Conservation (phyloP, 2,329 filamentous ascomycete genomes). For the Pyrenochaeta sp. region DNA sequence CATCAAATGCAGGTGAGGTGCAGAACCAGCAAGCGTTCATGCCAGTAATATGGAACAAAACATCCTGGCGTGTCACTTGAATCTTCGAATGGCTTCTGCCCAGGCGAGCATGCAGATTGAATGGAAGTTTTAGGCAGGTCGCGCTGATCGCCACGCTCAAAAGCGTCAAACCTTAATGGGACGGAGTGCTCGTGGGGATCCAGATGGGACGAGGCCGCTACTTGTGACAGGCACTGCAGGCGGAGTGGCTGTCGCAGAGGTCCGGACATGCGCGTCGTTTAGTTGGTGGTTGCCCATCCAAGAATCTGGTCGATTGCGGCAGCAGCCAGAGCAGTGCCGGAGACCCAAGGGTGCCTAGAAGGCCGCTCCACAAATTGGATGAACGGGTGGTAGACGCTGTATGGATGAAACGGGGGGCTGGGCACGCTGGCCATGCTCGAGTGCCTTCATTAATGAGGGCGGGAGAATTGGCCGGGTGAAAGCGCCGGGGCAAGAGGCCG, state of each 20-base stretch:
- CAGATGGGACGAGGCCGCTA: too few species aligned
- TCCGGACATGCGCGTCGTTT: constrained; percentile 11
- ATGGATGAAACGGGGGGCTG: constrained; percentile 28
- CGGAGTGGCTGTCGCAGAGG: constrained; percentile 12
- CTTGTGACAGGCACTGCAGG: constrained; percentile 6
- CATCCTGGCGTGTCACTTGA: constrained; percentile 12
- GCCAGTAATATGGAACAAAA: constrained; percentile 27
- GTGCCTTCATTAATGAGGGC: constrained; percentile 27
- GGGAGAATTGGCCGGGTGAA: constrained; percentile 42
- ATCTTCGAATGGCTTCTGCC: constrained; percentile 10
- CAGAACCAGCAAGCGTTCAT: constrained; percentile 14
- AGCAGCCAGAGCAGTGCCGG: constrained; percentile 9
- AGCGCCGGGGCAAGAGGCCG: constrained; percentile 19
- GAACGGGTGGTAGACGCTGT: constrained; percentile 24
- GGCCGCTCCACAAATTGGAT: constrained; percentile 18
- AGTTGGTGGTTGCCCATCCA: constrained; percentile 1
- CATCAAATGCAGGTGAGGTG: constrained; percentile 20
- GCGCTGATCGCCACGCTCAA: constrained; percentile 2
- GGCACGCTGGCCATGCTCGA: constrained; percentile 16
- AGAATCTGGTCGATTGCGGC: neutral
- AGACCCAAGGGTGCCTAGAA: neutral
- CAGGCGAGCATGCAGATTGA: constrained; percentile 22
- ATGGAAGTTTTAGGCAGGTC: constrained; percentile 8
- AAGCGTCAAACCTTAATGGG: neutral
- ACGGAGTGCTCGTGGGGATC: too few species aligned